Percentiles rank a stretch among this genome's conserved stretches.
Evolutionary conservation across 208 protist species (phyloP).

Genomic region (Crithidia brevicula): DNA sequence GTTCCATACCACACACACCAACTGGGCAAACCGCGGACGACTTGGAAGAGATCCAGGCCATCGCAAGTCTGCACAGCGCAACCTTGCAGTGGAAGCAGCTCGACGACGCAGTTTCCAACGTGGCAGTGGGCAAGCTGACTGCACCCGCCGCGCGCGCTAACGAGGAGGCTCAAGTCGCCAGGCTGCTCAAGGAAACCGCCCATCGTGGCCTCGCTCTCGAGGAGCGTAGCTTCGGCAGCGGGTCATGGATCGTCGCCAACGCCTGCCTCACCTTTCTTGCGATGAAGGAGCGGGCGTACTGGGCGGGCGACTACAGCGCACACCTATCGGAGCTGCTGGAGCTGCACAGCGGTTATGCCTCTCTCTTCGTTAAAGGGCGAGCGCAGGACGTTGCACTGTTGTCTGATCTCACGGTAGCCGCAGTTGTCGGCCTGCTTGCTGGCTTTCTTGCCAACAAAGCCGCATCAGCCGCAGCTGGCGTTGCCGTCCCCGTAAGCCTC

Average conservation of each 20-base stretch:
- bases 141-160: neutral
- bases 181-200: slow-evolving; percentile 24
- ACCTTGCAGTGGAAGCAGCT: slow-evolving; percentile 27
- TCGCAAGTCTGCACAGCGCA: slow-evolving; percentile 32
- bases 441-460: slow-evolving; percentile 12
- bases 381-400: slow-evolving; percentile 29
- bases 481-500: neutral
- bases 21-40: slow-evolving; percentile 5
- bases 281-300: slow-evolving; percentile 40
- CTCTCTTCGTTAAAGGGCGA: slow-evolving; percentile 13
- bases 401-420: slow-evolving; percentile 21
- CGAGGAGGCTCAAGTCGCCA: slow-evolving; percentile 13
- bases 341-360: slow-evolving; percentile 22
- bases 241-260: slow-evolving; percentile 66
- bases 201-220: slow-evolving; percentile 21
- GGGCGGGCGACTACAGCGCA: slow-evolving; percentile 44
- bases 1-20: slow-evolving; percentile 25
- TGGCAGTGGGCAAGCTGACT: neutral
- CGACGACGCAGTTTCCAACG: slow-evolving; percentile 31
- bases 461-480: neutral
- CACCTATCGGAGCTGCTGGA: slow-evolving; percentile 30
- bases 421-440: slow-evolving; percentile 20
- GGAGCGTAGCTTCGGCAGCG: slow-evolving; percentile 19
- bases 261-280: slow-evolving; percentile 66
- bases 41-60: slow-evolving; percentile 29